Conservation (phyloP, 2,329 filamentous ascomycete species). For the Raffaelea ambrosiae region DNA sequence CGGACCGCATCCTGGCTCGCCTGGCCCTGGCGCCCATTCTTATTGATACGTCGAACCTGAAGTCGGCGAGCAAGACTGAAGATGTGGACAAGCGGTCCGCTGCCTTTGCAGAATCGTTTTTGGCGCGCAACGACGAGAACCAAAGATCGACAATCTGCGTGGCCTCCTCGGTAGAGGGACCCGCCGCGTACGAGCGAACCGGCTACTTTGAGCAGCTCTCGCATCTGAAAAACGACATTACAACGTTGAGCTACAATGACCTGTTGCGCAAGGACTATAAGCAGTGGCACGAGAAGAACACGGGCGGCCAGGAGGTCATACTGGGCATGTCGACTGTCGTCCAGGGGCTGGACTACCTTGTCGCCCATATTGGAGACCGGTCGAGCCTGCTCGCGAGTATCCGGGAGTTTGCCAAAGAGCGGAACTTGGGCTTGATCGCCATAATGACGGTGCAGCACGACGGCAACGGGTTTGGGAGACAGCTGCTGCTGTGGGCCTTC, state of each 20-base stretch:
- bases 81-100: slow-evolving; percentile 51
- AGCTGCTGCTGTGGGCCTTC: slow-evolving; percentile 60
- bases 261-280: slow-evolving; percentile 80
- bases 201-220: slow-evolving; percentile 52
- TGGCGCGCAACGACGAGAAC: too few species aligned
- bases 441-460: slow-evolving; percentile 60
- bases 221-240: slow-evolving; percentile 60
- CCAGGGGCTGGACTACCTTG: slow-evolving; percentile 51
- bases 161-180: too few species aligned
- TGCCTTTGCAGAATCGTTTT: slow-evolving; percentile 45
- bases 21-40: slow-evolving; percentile 63
- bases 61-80: slow-evolving; percentile 55
- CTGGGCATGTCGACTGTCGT: slow-evolving; percentile 63
- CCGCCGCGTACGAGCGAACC: slow-evolving; percentile 38
- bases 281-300: slow-evolving; percentile 44
- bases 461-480: slow-evolving; percentile 48
- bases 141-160: too few species aligned
- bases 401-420: slow-evolving; percentile 44
- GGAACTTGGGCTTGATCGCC: slow-evolving; percentile 50
- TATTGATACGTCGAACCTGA: slow-evolving; percentile 63
- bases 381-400: slow-evolving; percentile 39
- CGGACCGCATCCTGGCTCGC: slow-evolving; percentile 40
- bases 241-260: slow-evolving; percentile 51
- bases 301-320: slow-evolving; percentile 34
- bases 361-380: slow-evolving; percentile 40